Base-by-base conservation (phyloP, 192 early-diverging fungal species). In the Ambispora gerdemannii region DNA sequence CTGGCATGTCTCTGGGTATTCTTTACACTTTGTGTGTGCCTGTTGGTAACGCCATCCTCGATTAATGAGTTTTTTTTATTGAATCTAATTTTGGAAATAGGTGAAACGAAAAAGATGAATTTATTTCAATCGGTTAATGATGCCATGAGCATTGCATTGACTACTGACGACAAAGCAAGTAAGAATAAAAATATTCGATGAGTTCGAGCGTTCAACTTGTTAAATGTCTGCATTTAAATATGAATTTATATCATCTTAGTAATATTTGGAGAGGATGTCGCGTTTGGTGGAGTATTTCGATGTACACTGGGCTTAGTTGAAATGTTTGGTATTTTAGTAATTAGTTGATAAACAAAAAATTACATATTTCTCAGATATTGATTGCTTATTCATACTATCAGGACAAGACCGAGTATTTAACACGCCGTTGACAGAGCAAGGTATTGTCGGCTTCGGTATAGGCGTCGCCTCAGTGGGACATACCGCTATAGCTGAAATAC, bases 401-500 rank as follows among this genome's bases (percentile, higher is more conserved):
- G 87, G 79, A 49, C 78, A 81, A 51, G 91, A 93, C 75, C 88
- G 96, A 38, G 94, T 97, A 2, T 98, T 98, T 83, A 98, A 98
- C 81, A 96, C 94, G 15, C 96, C 96, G 8, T 78, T 98, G 71
- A 90, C 92, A 8, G 96, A 98, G 77, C 96, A 98, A 72, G 96
- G 92, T 33, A 92, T 98, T 71, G 92, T 89, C 27, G 96, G 95
- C 33, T 98, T 98, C 76, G 95, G 83, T 10, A 93, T 98, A 67
- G 96, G 96, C 31, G 84, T 97, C 86, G 96, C 96, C 2, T 81
- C 95, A 20, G 89, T 93, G 72, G 96, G 96, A 22, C 91, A 93
- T 72, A 97, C 95, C 20, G 93, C 96, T 50, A 93, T 98, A 74
- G 96, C 96, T 28, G 96, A 98, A 77, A 97, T 98, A 30, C 96